phyloP scores from a whole-genome alignment of 495 filamentous ascomycete species.

The Geopyxis carbonaria region DNA sequence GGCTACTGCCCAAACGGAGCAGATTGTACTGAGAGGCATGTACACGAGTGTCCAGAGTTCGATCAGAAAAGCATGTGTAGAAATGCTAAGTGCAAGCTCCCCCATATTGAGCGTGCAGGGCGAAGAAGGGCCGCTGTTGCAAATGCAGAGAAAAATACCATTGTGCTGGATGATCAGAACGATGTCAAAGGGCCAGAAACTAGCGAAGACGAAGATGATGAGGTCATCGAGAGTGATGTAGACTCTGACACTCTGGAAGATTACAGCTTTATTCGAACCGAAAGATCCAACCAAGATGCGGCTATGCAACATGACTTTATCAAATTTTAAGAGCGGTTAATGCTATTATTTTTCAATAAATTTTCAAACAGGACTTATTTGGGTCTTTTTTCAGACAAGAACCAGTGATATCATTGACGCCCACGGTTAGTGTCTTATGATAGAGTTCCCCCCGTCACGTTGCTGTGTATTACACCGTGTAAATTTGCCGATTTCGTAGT shows the following conservation, averaged over 20 bases:
- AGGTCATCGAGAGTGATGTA: conserved; percentile 62
- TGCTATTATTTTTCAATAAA: too few species aligned
- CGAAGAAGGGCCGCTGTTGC: conserved; percentile 42
- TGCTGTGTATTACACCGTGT: too few species aligned
- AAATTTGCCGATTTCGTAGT: too few species aligned
- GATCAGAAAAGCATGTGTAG: conserved; percentile 76
- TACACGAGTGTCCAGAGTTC: conserved; percentile 85
- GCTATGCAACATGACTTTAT: conserved; percentile 55
- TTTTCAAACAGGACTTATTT: too few species aligned
- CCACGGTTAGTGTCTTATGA: too few species aligned
- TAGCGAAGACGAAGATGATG: conserved; percentile 66
- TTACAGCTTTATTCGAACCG: conserved; percentile 35
- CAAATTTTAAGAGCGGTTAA: conserved; percentile 40
- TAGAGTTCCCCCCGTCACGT: too few species aligned
- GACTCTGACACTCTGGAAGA: conserved; percentile 78
- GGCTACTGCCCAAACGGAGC: conserved; percentile 83
- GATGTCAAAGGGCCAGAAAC: conserved; percentile 60
- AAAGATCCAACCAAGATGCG: conserved; percentile 35
- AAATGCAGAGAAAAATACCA: conserved; percentile 12
- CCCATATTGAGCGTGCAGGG: conserved; percentile 73
- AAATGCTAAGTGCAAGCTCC: conserved; percentile 64
- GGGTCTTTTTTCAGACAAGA: too few species aligned
- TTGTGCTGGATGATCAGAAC: conserved; percentile 21
- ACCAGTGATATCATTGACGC: too few species aligned
- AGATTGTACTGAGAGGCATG: conserved; percentile 64